phyloP scores from a whole-genome alignment of 2,329 filamentous ascomycete species.

The Penicillium rolfsii region DNA sequence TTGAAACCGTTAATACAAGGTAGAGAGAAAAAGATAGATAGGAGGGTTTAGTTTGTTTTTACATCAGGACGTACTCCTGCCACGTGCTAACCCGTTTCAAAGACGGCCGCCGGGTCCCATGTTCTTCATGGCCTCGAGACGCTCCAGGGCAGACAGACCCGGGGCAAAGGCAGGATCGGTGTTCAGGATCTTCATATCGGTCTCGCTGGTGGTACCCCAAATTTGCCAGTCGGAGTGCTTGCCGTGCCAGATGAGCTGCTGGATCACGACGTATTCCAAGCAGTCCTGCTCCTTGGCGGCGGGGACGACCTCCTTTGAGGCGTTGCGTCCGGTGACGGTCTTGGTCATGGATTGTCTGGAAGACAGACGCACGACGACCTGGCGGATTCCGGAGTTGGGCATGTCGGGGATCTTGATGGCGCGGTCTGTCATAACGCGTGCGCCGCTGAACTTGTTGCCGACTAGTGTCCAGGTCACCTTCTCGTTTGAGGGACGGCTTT shows the following conservation, averaged over 20 bases:
- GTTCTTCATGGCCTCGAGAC: constrained; percentile 39
- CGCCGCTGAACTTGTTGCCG: constrained; percentile 41
- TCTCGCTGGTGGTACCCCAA: constrained; percentile 54
- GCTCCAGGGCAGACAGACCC: constrained; percentile 41
- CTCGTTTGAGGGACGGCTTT: constrained; percentile 37
- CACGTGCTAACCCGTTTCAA: constrained; percentile 5
- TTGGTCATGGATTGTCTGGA: constrained; percentile 44
- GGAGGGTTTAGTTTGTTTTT: no score
- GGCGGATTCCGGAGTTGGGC: constrained; percentile 44
- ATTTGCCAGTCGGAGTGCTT: constrained; percentile 52
- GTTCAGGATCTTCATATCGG: constrained; percentile 43
- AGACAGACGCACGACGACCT: constrained; percentile 45
- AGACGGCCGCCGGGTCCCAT: constrained; percentile 21
- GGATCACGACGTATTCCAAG: constrained; percentile 56
- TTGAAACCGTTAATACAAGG: constrained; percentile 5
- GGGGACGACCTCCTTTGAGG: constrained; percentile 9
- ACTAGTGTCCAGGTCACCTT: constrained; percentile 43
- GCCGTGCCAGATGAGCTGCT: constrained; percentile 49
- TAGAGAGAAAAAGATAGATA: neutral
- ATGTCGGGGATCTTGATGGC: constrained; percentile 46
- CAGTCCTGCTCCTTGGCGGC: constrained; percentile 47
- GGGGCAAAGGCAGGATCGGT: constrained; percentile 41
- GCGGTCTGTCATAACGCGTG: constrained; percentile 48
- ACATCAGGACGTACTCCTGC: neutral
- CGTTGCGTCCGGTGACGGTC: constrained; percentile 5